Evolutionary conservation across 1,284 basidiomycete genomes (phyloP).

Genomic region (Earliella scabrosa): DNA sequence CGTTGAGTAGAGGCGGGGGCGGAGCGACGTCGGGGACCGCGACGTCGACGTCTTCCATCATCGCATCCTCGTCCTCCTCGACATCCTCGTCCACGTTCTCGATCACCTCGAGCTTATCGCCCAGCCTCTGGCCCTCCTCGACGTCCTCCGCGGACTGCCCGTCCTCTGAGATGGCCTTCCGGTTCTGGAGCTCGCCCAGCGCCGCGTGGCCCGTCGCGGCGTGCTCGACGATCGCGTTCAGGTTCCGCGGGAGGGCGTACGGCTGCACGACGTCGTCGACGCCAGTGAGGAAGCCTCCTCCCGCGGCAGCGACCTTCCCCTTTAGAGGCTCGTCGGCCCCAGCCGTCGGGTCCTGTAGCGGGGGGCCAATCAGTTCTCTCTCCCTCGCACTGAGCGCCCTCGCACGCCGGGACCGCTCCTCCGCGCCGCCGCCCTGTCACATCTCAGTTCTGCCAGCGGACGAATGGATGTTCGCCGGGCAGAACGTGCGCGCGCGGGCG

Average conservation of each 20-base stretch:
- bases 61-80: conserved; percentile 33
- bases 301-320: conserved; percentile 24
- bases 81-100: conserved; percentile 29
- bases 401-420: not conserved
- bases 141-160: not conserved
- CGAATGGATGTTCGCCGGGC: no score
- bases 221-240: conserved; percentile 39
- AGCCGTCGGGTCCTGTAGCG: conserved; percentile 19
- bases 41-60: conserved; percentile 37
- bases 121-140: no score
- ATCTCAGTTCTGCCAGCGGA: no score
- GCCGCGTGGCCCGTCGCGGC: conserved; percentile 18
- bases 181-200: conserved; percentile 12
- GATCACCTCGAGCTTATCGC: conserved; percentile 2
- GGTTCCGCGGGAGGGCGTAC: conserved; percentile 68
- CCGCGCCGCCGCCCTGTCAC: not conserved
- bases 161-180: conserved; percentile 9
- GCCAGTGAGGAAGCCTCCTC: conserved; percentile 67
- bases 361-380: not conserved
- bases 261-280: conserved; percentile 76
- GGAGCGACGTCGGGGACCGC: conserved; percentile 3
- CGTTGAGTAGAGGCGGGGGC: conserved; percentile 14
- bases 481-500: not conserved
- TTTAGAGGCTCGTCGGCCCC: no score
- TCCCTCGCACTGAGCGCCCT: not conserved